Evolutionary conservation across 371 early-diverging fungal genomes (phyloP).

Genomic region (Amoeboaphelidium protococcarum): DNA sequence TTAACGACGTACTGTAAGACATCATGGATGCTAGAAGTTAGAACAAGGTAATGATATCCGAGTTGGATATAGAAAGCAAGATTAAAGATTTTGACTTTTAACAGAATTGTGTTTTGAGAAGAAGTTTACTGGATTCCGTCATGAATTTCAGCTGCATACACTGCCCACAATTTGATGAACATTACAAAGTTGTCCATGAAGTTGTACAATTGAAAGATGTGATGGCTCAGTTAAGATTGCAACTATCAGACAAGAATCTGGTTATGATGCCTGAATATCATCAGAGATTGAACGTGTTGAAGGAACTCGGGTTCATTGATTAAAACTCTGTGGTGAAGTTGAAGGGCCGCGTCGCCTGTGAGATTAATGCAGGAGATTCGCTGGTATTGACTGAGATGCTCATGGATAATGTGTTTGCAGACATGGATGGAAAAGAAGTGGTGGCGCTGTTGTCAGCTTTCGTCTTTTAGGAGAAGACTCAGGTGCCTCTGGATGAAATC

Average conservation of each 20-base stretch:
- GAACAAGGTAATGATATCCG: neutral
- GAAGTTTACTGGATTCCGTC: slow-evolving; percentile 15
- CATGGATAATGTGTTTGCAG: slow-evolving; percentile 74
- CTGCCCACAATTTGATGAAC: slow-evolving; percentile 51
- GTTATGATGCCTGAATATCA: slow-evolving; percentile 77
- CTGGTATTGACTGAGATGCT: slow-evolving; percentile 91
- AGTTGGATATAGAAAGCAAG: slow-evolving; percentile 11
- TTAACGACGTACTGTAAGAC: too few species aligned
- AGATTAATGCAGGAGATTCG: slow-evolving; percentile 88
- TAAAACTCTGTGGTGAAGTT: slow-evolving; percentile 59
- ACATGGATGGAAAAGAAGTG: slow-evolving; percentile 69
- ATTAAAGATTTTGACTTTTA: slow-evolving; percentile 62
- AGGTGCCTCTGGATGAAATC: too few species aligned
- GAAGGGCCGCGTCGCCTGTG: slow-evolving; percentile 99
- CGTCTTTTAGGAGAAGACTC: slow-evolving; percentile 85
- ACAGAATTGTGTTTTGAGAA: slow-evolving; percentile 25
- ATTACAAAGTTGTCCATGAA: slow-evolving; percentile 39
- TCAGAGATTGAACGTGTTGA: slow-evolving; percentile 53
- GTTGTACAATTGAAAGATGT: slow-evolving; percentile 32
- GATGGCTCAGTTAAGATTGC: slow-evolving; percentile 38
- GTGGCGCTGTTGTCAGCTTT: slow-evolving; percentile 86
- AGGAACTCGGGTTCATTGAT: slow-evolving; percentile 46
- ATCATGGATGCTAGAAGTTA: too few species aligned
- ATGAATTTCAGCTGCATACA: slow-evolving; percentile 36
- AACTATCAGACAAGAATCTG: slow-evolving; percentile 66